Evolutionary conservation across 177 flowering plant species (phyloP), one percentile per base, ranked within the genome.

Genomic region (Vitis hybrid): DNA sequence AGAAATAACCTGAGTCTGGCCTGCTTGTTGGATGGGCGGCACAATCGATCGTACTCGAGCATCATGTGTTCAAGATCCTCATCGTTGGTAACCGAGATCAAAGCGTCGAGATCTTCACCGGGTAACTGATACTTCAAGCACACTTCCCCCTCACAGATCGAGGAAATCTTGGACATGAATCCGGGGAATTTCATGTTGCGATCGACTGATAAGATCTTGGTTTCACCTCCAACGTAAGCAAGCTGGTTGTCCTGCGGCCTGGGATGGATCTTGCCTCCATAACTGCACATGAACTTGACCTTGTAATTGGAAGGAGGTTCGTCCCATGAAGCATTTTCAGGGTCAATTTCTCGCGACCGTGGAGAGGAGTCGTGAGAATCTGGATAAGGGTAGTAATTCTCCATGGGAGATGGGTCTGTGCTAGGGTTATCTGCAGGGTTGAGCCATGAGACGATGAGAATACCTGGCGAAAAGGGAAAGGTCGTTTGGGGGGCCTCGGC

Each of bases 11-110:
- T 65, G 35, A 92, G 77, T 62, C 97, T 67, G 0, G 90, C 91
- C 1, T 93, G 95, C 82, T 83, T 87, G 0, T 73, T 52, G 2
- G 93, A 83, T 6, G 77, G 72, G 2, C 88, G 82, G 30, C 68
- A 62, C 27, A 92, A 73, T 11, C 97, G 90, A 65, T 92, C 94
- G 62, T 90, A 90, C 72, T 92, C 97, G 12, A 77, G 52, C 92
- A 90, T 86, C 93, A 92, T 88, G 74, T 91, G 94, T 57, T 90
- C 94, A 46, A 91, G 83, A 75, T 91, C 97, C 66, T 91, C 97
- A 18, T 90, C 93, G 52, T 86, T 87, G 32, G 91, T 92, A 9
- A 91, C 93, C 9, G 97, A 90, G 35, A 90, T 87, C 71, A 90
- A 70, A 0, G 97, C 91, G 62, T 92, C 97, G 30, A 90, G 89